A percentile compares a stretch with the other conserved stretches of the same genome.
Evolutionary conservation across 345 rosid genomes (phyloP).

Genomic region (Euphorbia peplus): DNA sequence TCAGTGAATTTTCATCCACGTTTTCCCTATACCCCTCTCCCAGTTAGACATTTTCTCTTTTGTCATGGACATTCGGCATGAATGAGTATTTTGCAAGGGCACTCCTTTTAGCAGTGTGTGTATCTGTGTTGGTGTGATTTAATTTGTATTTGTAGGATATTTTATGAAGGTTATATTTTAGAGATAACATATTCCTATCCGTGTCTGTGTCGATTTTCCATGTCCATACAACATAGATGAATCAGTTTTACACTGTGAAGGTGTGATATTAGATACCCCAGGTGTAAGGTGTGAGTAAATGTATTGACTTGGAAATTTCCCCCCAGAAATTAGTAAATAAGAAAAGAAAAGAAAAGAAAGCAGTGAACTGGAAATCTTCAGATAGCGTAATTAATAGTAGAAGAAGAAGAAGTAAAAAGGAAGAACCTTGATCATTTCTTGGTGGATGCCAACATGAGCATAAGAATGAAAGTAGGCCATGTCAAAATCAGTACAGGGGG

Average conservation of each 20-base stretch:
- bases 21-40: neutral
- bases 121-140: too few species aligned
- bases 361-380: neutral
- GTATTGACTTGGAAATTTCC: neutral
- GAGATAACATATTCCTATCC: too few species aligned
- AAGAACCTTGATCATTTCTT: slow-evolving; percentile 86
- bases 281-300: neutral
- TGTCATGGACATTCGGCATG: neutral
- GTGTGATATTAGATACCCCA: neutral
- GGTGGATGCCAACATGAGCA: slow-evolving; percentile 93
- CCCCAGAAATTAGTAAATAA: neutral
- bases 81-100: neutral
- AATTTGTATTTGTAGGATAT: too few species aligned
- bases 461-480: slow-evolving; percentile 82
- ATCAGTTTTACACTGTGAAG: too few species aligned
- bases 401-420: neutral
- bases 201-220: too few species aligned
- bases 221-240: too few species aligned
- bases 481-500: slow-evolving; percentile 83
- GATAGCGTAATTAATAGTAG: too few species aligned
- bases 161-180: too few species aligned
- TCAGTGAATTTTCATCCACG: neutral
- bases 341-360: neutral
- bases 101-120: too few species aligned
- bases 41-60: neutral